These are phyloP conservation scores for Ceratocystis albifundus DNA, from an alignment of 2,329 filamentous ascomycete genomes.

Conservation along the genomic window DNA sequence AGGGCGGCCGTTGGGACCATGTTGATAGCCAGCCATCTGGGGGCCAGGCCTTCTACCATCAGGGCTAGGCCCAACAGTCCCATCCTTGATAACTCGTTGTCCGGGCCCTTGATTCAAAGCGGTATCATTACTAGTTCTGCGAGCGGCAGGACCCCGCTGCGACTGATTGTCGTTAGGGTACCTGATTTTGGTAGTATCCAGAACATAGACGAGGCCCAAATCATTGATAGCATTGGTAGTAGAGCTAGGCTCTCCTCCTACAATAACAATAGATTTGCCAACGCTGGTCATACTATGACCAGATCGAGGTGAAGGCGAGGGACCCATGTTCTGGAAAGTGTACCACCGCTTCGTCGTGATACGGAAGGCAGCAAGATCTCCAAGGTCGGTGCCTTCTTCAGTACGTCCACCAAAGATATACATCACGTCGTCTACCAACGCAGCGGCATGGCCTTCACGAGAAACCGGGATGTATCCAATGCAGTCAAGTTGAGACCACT, in stretches of 20 bases:
- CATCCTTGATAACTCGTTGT: constrained; percentile 38
- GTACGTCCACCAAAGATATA: constrained; percentile 96
- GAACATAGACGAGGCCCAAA: constrained; percentile 75
- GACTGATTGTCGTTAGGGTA: constrained; percentile 64
- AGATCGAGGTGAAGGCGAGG: constrained; percentile 81
- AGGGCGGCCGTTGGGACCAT: constrained; percentile 29
- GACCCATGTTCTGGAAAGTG: constrained; percentile 99
- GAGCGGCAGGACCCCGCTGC: constrained; percentile 33
- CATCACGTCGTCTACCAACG: constrained; percentile 95
- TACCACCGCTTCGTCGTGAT: constrained; percentile 84
- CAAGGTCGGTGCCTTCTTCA: constrained; percentile 82
- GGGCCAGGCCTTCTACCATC: constrained; percentile 32
- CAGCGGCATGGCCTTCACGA: constrained; percentile 86
- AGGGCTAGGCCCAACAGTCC: constrained; percentile 40
- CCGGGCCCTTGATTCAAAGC: constrained; percentile 28
- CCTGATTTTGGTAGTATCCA: constrained; percentile 91
- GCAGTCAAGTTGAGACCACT: constrained; percentile 82
- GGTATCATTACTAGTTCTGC: constrained; percentile 35
- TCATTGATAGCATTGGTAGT: constrained; percentile 70
- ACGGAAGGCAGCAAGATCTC: constrained; percentile 72
- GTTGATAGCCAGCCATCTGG: constrained; percentile 30
- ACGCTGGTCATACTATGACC: constrained; percentile 97
- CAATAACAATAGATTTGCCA: constrained; percentile 80
- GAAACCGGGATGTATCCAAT: constrained; percentile 94
- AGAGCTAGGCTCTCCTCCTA: constrained; percentile 89